phyloP scores from a whole-genome alignment of 2,329 filamentous ascomycete genomes.

The Cyphellophora europaea region DNA sequence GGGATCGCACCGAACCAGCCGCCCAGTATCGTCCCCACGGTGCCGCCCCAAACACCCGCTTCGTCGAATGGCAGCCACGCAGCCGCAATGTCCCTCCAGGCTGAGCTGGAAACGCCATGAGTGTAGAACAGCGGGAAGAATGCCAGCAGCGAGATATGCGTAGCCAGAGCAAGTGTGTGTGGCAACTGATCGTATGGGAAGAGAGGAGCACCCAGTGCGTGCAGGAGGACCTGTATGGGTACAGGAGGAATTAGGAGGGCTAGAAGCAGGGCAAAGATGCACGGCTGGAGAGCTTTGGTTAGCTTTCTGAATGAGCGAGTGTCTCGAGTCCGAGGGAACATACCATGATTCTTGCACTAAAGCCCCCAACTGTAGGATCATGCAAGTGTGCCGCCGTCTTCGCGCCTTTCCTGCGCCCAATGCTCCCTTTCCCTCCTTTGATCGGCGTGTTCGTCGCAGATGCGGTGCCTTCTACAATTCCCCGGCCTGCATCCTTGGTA shows the following conservation, averaged over 20 bases:
- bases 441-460: conserved; percentile 10
- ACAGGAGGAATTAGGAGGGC: conserved; percentile 44
- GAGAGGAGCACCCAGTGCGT: conserved; percentile 82
- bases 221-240: conserved; percentile 48
- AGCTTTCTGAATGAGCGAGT: too few species aligned
- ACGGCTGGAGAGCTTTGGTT: conserved; percentile 12
- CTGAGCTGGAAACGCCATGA: conserved; percentile 63
- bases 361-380: too few species aligned
- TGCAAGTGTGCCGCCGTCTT: conserved; percentile 7
- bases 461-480: too few species aligned
- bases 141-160: conserved; percentile 71
- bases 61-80: conserved; percentile 69
- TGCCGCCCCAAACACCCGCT: conserved; percentile 60
- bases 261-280: conserved; percentile 51
- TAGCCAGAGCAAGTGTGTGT: conserved; percentile 71
- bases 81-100: conserved; percentile 62
- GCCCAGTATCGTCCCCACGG: conserved; percentile 68
- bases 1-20: conserved; percentile 92
- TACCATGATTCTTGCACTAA: too few species aligned
- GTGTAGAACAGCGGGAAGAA: conserved; percentile 76
- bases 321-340: too few species aligned
- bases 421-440: conserved; percentile 4
- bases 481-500: conserved; percentile 9
- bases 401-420: conserved; percentile 3
- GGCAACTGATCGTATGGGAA: conserved; percentile 58